Conservation (phyloP, 495 filamentous ascomycete genomes). For the Aspergillus sclerotiicarbonarius region DNA sequence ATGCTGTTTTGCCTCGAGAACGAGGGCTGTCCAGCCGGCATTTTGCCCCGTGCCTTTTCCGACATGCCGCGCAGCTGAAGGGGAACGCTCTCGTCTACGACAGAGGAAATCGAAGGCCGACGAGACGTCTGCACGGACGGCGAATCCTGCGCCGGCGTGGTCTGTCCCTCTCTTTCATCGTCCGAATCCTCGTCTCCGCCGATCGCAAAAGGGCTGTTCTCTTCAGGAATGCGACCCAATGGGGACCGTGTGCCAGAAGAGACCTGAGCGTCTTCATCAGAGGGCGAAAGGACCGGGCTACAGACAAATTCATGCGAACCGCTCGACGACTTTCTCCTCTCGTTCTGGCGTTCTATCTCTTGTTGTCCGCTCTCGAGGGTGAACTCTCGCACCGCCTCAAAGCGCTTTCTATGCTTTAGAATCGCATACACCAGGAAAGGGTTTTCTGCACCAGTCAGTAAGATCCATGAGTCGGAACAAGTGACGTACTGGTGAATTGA, state of each 20-base stretch:
- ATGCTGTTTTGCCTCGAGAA: constrained; percentile 94
- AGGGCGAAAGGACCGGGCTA: constrained; percentile 49
- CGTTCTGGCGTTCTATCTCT: constrained; percentile 81
- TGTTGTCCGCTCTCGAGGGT: constrained; percentile 94
- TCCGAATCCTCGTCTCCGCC: constrained; percentile 88
- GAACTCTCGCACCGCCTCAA: constrained; percentile 86
- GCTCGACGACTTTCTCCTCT: constrained; percentile 67
- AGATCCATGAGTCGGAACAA: constrained; percentile 1
- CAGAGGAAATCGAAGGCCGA: constrained; percentile 69
- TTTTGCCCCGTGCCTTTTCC: constrained; percentile 94
- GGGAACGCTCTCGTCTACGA: constrained; percentile 78
- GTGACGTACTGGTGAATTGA: constrained; percentile 70
- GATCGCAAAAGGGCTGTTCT: constrained; percentile 77
- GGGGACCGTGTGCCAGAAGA: constrained; percentile 60
- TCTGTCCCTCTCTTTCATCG: constrained; percentile 61
- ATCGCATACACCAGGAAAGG: constrained; percentile 79
- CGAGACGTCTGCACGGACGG: constrained; percentile 69
- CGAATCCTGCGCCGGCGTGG: constrained; percentile 68
- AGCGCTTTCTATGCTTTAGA: constrained; percentile 73
- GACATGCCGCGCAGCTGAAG: constrained; percentile 93
- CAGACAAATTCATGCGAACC: constrained; percentile 21
- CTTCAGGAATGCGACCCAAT: constrained; percentile 77
- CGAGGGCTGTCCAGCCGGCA: constrained; percentile 77
- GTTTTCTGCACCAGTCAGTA: constrained; percentile 61
- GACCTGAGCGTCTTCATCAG: constrained; percentile 69